These are phyloP conservation scores for Russula vinacea DNA, from an alignment of 768 basidiomycete species.

Conservation along the genomic window DNA sequence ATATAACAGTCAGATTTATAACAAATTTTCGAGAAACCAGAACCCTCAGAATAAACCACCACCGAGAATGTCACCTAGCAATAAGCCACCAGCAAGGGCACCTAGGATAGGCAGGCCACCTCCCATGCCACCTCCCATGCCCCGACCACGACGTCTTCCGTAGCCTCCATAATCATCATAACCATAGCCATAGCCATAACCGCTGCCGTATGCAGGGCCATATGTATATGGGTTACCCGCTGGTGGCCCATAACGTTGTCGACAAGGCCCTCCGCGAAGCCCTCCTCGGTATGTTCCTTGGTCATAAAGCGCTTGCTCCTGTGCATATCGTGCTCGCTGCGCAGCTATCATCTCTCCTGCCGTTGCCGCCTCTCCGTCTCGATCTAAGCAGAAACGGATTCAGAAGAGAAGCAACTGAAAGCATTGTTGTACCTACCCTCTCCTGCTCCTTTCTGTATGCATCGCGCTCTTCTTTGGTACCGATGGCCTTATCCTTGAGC, in stretches of 20 bases:
- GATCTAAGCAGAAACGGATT: conserved; percentile 13
- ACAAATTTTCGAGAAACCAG: neutral
- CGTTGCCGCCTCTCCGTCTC: conserved; percentile 18
- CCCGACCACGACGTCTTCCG: neutral
- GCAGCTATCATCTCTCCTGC: conserved; percentile 5
- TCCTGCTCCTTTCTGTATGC: conserved; percentile 39
- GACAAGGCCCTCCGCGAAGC: neutral
- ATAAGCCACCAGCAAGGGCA: conserved; percentile 40
- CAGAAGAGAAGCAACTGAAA: neutral
- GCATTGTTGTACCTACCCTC: conserved; percentile 31
- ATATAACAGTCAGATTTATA: conserved; percentile 4
- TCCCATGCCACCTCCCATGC: conserved; percentile 13
- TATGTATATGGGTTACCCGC: conserved; percentile 29
- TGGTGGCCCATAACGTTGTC: conserved; percentile 33
- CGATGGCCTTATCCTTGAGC: conserved; percentile 60
- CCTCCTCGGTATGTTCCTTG: neutral
- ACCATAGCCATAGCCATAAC: conserved; percentile 28
- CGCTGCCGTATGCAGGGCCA: conserved; percentile 17
- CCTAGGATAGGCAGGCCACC: conserved; percentile 35
- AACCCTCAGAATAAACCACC: conserved; percentile 9
- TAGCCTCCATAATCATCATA: neutral
- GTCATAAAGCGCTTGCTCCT: conserved; percentile 4
- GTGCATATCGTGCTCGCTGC: conserved; percentile 12
- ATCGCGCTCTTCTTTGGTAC: conserved; percentile 63
- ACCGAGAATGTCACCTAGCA: conserved; percentile 25